Percentiles rank a stretch among this genome's conserved stretches.
Evolutionary conservation across 1,284 basidiomycete species (phyloP).

Genomic region (Apiotrichum siamense): DNA sequence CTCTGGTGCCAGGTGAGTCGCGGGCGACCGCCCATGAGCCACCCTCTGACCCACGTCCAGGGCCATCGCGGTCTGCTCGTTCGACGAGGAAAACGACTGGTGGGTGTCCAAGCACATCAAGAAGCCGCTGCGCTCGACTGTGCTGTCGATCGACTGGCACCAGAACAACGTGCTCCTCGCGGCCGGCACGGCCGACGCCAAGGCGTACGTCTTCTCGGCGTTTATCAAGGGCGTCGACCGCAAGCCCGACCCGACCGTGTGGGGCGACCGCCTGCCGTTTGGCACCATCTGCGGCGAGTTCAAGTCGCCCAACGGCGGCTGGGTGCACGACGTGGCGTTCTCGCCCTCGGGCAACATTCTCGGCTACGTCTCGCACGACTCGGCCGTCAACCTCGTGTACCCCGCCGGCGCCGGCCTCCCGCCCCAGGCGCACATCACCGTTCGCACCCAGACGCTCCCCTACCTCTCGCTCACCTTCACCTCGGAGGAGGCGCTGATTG

Average conservation of each 20-base stretch:
- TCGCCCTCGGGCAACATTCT: slow-evolving; percentile 88
- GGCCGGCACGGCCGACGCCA: slow-evolving; percentile 89
- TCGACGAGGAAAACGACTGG: slow-evolving; percentile 97
- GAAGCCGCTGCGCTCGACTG: slow-evolving; percentile 91
- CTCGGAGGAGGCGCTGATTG: slow-evolving; percentile 71
- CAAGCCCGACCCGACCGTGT: slow-evolving; percentile 82
- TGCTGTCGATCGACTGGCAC: slow-evolving; percentile 93
- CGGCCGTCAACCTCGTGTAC: slow-evolving; percentile 81
- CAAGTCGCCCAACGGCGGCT: slow-evolving; percentile 78
- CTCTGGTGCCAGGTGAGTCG: slow-evolving; percentile 75
- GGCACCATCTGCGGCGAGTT: slow-evolving; percentile 97
- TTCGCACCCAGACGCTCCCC: slow-evolving; percentile 71
- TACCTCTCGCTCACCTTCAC: slow-evolving; percentile 78
- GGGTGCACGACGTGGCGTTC: slow-evolving; percentile 95
- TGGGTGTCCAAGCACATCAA: slow-evolving; percentile 98
- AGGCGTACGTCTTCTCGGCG: slow-evolving; percentile 95
- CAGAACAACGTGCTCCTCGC: slow-evolving; percentile 94
- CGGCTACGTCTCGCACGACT: slow-evolving; percentile 91
- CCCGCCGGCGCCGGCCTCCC: slow-evolving; percentile 57
- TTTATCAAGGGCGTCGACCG: slow-evolving; percentile 99
- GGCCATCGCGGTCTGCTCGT: slow-evolving; percentile 88
- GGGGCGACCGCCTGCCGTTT: slow-evolving; percentile 97
- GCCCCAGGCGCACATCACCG: slow-evolving; percentile 56
- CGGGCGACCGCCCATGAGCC: background rate
- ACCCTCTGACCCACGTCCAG: slow-evolving; percentile 48